These are phyloP conservation scores for Nidularia sp. DNA, from an alignment of 768 basidiomycete species.

Conservation along the genomic window DNA sequence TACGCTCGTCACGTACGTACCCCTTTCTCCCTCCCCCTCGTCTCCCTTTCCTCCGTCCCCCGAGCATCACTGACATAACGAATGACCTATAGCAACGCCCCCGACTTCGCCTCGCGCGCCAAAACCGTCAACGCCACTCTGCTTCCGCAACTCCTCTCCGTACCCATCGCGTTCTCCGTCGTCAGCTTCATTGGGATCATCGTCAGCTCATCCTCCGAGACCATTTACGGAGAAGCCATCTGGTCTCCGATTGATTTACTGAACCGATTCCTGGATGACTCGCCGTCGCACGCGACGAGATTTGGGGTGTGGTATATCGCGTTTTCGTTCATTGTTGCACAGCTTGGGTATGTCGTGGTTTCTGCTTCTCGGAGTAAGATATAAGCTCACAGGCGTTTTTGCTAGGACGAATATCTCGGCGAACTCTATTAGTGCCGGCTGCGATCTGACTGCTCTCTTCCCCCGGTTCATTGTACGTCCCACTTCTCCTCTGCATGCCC, in stretches of 20 bases:
- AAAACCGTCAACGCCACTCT: conserved; percentile 53
- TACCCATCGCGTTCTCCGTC: conserved; percentile 70
- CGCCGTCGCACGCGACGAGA: conserved; percentile 58
- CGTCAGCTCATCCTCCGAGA: conserved; percentile 71
- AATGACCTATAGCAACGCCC: conserved; percentile 48
- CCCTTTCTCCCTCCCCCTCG: neutral
- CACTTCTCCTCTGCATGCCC: neutral
- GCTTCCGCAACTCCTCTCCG: conserved; percentile 63
- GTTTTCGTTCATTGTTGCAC: conserved; percentile 75
- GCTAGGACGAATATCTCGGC: conserved; percentile 77
- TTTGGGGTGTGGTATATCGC: conserved; percentile 81
- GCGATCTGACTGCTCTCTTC: conserved; percentile 74
- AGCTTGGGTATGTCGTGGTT: conserved; percentile 28
- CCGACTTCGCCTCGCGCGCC: conserved; percentile 71
- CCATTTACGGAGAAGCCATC: conserved; percentile 73
- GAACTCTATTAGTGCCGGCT: conserved; percentile 80
- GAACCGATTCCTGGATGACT: conserved; percentile 61
- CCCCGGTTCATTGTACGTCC: conserved; percentile 67
- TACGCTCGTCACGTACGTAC: conserved; percentile 60
- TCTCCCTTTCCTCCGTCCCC: conserved; percentile 1
- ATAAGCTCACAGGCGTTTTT: conserved; percentile 1
- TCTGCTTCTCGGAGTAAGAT: no score
- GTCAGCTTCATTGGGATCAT: conserved; percentile 81
- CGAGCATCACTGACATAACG: no score
- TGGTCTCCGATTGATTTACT: conserved; percentile 79